Evolutionary conservation across 139 green algal species (phyloP), one percentile per base, ranked within the genome.

Genomic region (Chlorella sp.): DNA sequence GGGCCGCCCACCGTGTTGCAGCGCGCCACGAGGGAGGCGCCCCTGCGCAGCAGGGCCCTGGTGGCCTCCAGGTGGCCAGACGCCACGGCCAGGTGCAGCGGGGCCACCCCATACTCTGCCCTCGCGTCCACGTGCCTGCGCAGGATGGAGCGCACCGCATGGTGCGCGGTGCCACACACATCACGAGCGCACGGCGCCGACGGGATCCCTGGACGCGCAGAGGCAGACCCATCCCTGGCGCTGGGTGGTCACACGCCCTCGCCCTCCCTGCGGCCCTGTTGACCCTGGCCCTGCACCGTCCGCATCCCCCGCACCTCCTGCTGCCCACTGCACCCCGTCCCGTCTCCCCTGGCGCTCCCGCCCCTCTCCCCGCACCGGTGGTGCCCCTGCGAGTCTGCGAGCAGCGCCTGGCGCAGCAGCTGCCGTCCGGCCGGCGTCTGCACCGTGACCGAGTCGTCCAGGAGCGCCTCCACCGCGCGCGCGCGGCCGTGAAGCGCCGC

Each of bases 401-500:
- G 50, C 41, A 69, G 33, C 3, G 59, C 41, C 23, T 74, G 65
- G 11, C 58, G 51, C 53, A 59, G 43, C 73, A 60, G 64, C 55
- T 36, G 33, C 29, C 17, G 55, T 5, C 55, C 74, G 7, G 42
- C 73, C 2, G 50, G 25, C 7, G 43, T 36, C 3, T 21, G 38
- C 3, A 79, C 62, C 31, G 46, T 17, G 12, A 48, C 15, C 0
- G 63, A 53, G 5, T 74, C 74, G 23, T 59, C 74, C n/a, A 80
- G 40, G 65, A 80, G 43, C 2, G 53, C 65, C 4, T 80, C 53
- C 0, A 80, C 27, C 8, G 51, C 67, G 5, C 76, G 42, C 8
- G 74, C 25, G 55, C 42, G 59, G 42, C 74, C 74, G 33, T 80
- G 60, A 42, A 53, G 42, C 1, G 74, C 74, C 51, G 74, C 74